Evolutionary conservation across 352 stramenopile species (phyloP).

Genomic region (Pythium chondricola): DNA sequence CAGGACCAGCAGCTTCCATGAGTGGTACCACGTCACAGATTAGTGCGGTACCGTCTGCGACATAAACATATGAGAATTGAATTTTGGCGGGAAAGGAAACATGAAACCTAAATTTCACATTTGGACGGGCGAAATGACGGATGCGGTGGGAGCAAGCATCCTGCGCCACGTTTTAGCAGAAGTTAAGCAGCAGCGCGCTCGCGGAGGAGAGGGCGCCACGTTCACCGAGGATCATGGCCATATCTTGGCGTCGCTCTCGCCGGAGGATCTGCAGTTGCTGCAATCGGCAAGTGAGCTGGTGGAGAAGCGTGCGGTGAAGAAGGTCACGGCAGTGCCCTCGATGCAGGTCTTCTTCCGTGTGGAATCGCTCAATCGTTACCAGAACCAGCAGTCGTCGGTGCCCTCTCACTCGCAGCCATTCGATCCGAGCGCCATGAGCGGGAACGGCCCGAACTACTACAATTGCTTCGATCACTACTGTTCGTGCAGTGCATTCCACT

Average conservation of each 20-base stretch:
- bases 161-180: conserved; percentile 34
- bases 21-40: conserved; percentile 13
- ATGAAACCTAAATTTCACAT: too few species aligned
- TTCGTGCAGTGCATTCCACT: conserved; percentile 49
- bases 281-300: conserved; percentile 54
- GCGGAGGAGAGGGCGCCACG: conserved; percentile 3
- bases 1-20: not conserved
- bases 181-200: conserved; percentile 23
- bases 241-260: conserved; percentile 31
- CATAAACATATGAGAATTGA: not conserved
- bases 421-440: conserved; percentile 30
- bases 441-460: conserved; percentile 56
- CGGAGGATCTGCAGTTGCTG: conserved; percentile 37
- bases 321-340: conserved; percentile 39
- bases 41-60: not conserved
- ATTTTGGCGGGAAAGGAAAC: conserved; percentile 6
- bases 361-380: conserved; percentile 58
- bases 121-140: conserved; percentile 16
- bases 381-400: conserved; percentile 6
- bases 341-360: conserved; percentile 55
- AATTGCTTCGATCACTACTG: conserved; percentile 71
- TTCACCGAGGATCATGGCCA: conserved; percentile 40
- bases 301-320: conserved; percentile 33
- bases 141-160: conserved; percentile 20
- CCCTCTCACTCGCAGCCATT: conserved; percentile 29